Evolutionary conservation across 2,329 filamentous ascomycete species (phyloP).

Genomic region (Grosmannia huntii): DNA sequence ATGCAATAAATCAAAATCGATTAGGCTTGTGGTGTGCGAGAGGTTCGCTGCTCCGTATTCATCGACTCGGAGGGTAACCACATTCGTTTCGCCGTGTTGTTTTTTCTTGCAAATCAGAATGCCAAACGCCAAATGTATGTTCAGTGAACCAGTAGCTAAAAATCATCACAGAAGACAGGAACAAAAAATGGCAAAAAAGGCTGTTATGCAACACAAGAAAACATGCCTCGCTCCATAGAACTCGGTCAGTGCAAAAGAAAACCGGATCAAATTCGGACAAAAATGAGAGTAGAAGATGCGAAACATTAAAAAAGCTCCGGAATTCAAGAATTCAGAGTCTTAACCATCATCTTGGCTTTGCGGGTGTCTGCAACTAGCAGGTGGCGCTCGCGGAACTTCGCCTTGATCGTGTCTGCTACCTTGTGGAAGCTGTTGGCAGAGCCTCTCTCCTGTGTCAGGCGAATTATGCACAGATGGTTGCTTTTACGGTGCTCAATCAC

Average conservation of each 20-base stretch:
- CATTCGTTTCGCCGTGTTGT: background rate
- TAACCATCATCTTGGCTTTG: conserved; percentile 62
- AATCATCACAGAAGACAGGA: background rate
- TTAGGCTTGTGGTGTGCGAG: background rate
- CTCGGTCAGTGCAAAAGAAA: background rate
- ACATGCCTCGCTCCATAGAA: background rate
- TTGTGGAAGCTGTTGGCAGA: conserved; percentile 80
- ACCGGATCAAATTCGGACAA: background rate
- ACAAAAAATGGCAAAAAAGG: background rate
- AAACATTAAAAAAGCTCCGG: background rate
- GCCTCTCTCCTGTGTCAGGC: conserved; percentile 83
- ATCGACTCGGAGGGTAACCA: background rate
- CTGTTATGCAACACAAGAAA: background rate
- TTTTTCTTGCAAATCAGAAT: background rate
- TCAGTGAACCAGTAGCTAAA: background rate
- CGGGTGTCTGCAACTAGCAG: conserved; percentile 56
- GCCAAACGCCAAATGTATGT: background rate
- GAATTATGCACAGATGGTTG: conserved; percentile 64
- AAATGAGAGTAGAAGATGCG: background rate
- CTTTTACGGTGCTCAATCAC: conserved; percentile 75
- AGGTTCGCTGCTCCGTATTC: background rate
- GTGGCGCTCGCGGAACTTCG: conserved; percentile 50
- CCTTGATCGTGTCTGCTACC: conserved; percentile 64
- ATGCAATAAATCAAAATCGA: background rate
- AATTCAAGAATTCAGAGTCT: conserved; percentile 42